A percentile compares a stretch with the other conserved stretches of the same genome.
These are phyloP conservation scores for Musa acuminata DNA, from an alignment of 176 grass and related monocot species.

Conservation along the genomic window DNA sequence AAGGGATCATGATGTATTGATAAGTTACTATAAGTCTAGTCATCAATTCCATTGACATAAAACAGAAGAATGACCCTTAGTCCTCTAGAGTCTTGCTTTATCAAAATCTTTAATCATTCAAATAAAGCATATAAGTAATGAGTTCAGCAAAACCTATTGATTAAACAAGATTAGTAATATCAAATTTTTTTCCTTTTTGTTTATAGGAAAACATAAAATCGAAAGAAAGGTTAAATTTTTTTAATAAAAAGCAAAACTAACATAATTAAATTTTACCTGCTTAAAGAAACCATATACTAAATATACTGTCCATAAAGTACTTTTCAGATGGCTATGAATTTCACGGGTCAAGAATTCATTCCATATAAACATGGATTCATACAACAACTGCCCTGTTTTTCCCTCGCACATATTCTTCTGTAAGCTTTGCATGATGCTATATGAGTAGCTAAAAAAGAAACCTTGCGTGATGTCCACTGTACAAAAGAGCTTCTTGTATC, in stretches of 20 bases:
- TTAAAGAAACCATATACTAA: conserved; percentile 94
- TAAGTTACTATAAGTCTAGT: background rate
- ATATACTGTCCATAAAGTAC: conserved; percentile 62
- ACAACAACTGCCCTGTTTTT: conserved; percentile 42
- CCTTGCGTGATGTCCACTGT: conserved; percentile 82
- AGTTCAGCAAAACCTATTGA: background rate
- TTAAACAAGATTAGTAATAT: background rate
- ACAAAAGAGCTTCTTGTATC: conserved; percentile 77
- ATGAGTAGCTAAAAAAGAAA: conserved; percentile 91
- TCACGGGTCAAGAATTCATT: conserved; percentile 62
- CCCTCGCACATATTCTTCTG: conserved; percentile 74
- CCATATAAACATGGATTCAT: conserved; percentile 89
- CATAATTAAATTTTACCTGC: conserved; percentile 37
- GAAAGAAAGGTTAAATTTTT: background rate
- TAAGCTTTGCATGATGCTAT: conserved; percentile 78
- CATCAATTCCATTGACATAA: background rate
- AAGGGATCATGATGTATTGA: background rate
- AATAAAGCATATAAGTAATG: background rate
- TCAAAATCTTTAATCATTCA: background rate
- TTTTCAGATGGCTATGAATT: conserved; percentile 44
- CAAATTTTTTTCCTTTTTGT: background rate
- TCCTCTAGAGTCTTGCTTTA: background rate
- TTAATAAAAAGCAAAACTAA: background rate
- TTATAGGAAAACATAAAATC: background rate
- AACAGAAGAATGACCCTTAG: background rate